phyloP scores from a whole-genome alignment of 2,329 filamentous ascomycete species.

The Colletotrichum paranaense region DNA sequence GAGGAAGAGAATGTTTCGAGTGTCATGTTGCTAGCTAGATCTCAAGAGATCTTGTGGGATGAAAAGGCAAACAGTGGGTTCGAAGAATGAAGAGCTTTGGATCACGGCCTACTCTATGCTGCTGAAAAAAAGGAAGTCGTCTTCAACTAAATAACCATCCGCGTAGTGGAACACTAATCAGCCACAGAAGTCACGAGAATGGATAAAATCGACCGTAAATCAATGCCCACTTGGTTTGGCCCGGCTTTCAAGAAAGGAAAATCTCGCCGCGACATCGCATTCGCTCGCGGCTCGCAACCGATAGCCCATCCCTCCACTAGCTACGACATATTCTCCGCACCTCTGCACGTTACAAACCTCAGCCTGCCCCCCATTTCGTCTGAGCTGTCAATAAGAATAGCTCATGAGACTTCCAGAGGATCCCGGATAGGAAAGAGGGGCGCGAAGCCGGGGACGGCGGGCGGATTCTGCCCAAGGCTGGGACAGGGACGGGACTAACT shows the following conservation, averaged over 20 bases:
- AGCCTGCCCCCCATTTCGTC: neutral
- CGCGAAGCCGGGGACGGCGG: neutral
- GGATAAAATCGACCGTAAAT: neutral
- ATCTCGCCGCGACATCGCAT: neutral
- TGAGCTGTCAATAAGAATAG: conserved; percentile 15
- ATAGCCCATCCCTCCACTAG: neutral
- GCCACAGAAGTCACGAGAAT: conserved; percentile 20
- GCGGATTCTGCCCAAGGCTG: neutral
- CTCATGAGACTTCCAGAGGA: neutral
- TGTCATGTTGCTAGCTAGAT: conserved; percentile 6
- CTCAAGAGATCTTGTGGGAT: neutral
- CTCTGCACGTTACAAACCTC: conserved; percentile 12
- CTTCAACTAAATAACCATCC: conserved; percentile 19
- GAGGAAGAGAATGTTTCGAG: neutral
- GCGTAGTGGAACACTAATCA: neutral
- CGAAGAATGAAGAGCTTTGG: neutral
- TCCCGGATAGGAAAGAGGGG: conserved; percentile 13
- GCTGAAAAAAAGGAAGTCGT: neutral
- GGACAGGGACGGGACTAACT: neutral
- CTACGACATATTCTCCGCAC: conserved; percentile 23
- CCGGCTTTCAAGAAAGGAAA: conserved; percentile 15
- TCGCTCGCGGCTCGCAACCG: neutral
- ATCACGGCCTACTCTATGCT: neutral
- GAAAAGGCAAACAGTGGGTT: neutral
- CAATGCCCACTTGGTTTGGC: neutral